These are phyloP conservation scores for Termitomyces sp. DNA, from an alignment of 768 basidiomycete species.

Conservation along the genomic window DNA sequence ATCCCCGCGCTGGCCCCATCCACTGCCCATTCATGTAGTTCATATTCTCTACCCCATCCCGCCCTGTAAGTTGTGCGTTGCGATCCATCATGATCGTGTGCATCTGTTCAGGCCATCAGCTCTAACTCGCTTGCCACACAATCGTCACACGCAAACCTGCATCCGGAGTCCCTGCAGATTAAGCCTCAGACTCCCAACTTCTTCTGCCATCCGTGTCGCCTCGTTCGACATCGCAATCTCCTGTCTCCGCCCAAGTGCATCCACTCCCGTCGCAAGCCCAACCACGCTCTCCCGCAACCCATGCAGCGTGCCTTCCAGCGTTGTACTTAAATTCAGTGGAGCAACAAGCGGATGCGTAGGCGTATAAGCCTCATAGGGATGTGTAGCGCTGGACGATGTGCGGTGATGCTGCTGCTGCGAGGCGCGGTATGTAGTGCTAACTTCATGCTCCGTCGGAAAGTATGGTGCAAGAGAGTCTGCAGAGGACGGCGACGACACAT, in stretches of 20 bases:
- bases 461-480: slow-evolving; percentile 14
- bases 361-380: slow-evolving; percentile 3
- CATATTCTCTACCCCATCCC: slow-evolving; percentile 21
- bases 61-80: slow-evolving; percentile 52
- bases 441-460: slow-evolving; percentile 14
- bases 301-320: slow-evolving; percentile 55
- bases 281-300: slow-evolving; percentile 57
- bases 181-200: slow-evolving; percentile 62
- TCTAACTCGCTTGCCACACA: background rate
- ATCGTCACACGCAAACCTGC: slow-evolving; percentile 48
- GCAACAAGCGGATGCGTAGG: slow-evolving; percentile 31
- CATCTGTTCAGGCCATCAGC: slow-evolving; percentile 29
- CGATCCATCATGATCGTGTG: slow-evolving; percentile 76
- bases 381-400: background rate
- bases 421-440: background rate
- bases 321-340: slow-evolving; percentile 56
- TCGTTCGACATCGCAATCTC: slow-evolving; percentile 70
- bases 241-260: slow-evolving; percentile 54
- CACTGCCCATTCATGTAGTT: slow-evolving; percentile 12
- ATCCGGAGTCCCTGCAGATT: slow-evolving; percentile 73
- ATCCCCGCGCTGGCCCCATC: slow-evolving; percentile 9
- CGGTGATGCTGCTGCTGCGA: background rate
- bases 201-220: slow-evolving; percentile 65
- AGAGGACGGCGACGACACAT: background rate
- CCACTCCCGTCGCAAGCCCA: slow-evolving; percentile 52